Conservation (phyloP, 2,329 filamentous ascomycete genomes). For the Aspergillus bombycis region DNA sequence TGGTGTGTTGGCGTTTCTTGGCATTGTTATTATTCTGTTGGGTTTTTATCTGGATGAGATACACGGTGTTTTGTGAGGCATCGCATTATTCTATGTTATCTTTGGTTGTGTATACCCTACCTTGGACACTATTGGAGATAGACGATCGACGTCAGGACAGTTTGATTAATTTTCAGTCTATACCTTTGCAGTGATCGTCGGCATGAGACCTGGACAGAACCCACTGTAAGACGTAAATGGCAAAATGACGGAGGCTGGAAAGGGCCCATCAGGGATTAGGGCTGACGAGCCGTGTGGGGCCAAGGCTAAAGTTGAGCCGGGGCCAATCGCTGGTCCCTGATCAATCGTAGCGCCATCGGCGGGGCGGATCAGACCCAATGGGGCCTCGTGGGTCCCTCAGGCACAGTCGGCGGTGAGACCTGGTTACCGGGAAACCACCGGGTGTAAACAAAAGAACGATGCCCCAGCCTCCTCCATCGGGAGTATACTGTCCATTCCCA, state of each 20-base stretch:
- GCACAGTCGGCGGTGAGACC: constrained; percentile 31
- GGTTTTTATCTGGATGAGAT: constrained; percentile 4
- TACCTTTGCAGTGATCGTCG: neutral
- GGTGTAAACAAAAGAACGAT: constrained; percentile 46
- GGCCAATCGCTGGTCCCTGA: constrained; percentile 4
- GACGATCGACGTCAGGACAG: neutral
- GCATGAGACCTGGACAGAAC: neutral
- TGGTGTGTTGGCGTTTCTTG: constrained; percentile 7
- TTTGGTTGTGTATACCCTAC: constrained; percentile 3
- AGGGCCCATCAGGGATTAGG: constrained; percentile 10
- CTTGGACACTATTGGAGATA: constrained; percentile 2
- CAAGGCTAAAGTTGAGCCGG: neutral
- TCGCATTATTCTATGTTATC: constrained; percentile 7
- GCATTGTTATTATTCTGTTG: neutral
- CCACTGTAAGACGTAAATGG: constrained; percentile 5
- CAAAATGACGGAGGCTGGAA: constrained; percentile 23
- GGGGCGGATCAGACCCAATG: constrained; percentile 12
- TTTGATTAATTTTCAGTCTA: neutral
- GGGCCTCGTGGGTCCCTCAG: constrained; percentile 13
- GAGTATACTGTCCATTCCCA: constrained; percentile 32
- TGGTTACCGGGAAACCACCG: constrained; percentile 40
- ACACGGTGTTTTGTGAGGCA: constrained; percentile 4
- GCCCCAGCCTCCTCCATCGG: constrained; percentile 45
- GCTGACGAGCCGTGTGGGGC: constrained; percentile 21
- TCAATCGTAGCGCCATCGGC: constrained; percentile 12